These are phyloP conservation scores for Moelleriella libera DNA, from an alignment of 2,329 filamentous ascomycete genomes.

Conservation along the genomic window DNA sequence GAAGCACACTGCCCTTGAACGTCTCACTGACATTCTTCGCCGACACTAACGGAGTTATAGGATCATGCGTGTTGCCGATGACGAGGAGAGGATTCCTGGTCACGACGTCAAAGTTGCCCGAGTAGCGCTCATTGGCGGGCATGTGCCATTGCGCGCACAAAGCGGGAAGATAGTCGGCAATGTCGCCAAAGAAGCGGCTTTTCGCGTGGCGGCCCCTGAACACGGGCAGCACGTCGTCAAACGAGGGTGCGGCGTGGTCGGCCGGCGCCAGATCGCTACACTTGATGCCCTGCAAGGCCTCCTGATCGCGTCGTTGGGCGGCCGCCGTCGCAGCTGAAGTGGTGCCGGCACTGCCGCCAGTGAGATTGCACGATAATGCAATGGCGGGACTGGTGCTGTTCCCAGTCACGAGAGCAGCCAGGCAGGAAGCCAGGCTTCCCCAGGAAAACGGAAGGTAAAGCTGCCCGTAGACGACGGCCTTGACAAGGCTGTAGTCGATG, in stretches of 20 bases:
- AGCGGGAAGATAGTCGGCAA: slow-evolving; percentile 5
- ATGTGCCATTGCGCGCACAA: slow-evolving; percentile 23
- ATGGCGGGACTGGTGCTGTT: too few species aligned
- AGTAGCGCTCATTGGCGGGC: slow-evolving; percentile 20
- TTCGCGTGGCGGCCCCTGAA: slow-evolving; percentile 9
- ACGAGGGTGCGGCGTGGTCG: slow-evolving; percentile 11
- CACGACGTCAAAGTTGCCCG: slow-evolving; percentile 16
- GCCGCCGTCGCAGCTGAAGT: too few species aligned
- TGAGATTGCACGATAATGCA: too few species aligned
- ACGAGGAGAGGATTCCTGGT: slow-evolving; percentile 20
- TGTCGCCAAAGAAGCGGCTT: slow-evolving; percentile 15
- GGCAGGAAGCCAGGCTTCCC: slow-evolving; percentile 1
- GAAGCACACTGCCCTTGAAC: slow-evolving; percentile 3
- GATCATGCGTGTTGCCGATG: slow-evolving; percentile 22
- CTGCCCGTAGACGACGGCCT: background rate
- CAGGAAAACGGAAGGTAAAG: slow-evolving; percentile 1
- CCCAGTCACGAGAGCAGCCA: too few species aligned
- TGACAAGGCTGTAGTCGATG: slow-evolving; percentile 1
- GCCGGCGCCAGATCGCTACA: slow-evolving; percentile 19
- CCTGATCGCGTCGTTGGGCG: background rate
- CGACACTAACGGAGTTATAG: slow-evolving; percentile 1
- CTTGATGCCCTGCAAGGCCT: slow-evolving; percentile 13
- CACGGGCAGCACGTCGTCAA: slow-evolving; percentile 12
- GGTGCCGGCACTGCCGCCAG: too few species aligned
- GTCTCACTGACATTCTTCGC: slow-evolving; percentile 2